phyloP scores from a whole-genome alignment of 116 monocot genomes.

The Zostera marina region DNA sequence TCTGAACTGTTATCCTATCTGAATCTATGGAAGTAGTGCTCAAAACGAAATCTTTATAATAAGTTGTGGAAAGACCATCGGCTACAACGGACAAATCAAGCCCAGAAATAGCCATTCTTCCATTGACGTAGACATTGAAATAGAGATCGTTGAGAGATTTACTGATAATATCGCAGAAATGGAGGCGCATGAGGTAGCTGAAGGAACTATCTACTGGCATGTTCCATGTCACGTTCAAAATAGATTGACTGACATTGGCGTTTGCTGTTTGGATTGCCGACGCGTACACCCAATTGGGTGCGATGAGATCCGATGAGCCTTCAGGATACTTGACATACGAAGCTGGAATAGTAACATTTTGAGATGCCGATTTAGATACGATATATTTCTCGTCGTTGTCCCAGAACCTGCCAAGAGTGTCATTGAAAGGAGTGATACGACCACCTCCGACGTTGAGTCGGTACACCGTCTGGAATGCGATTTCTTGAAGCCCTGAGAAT shows the following conservation, averaged over 20 bases:
- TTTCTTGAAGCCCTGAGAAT: slow-evolving; percentile 17
- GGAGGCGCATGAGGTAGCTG: slow-evolving; percentile 60
- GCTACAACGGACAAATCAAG: slow-evolving; percentile 8
- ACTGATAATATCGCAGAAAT: slow-evolving; percentile 84
- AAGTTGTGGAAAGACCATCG: slow-evolving; percentile 1
- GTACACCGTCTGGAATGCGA: slow-evolving; percentile 37
- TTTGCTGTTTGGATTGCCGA: slow-evolving; percentile 52
- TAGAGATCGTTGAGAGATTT: slow-evolving; percentile 68
- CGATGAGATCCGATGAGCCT: slow-evolving; percentile 33
- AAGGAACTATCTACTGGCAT: slow-evolving; percentile 54
- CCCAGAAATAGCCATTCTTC: slow-evolving; percentile 18
- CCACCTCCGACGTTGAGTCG: slow-evolving; percentile 64
- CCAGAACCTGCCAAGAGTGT: slow-evolving; percentile 52
- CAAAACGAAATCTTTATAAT: slow-evolving; percentile 18
- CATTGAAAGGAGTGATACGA: slow-evolving; percentile 38
- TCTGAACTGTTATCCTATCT: slow-evolving; percentile 1
- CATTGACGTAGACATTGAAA: slow-evolving; percentile 86
- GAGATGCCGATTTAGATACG: slow-evolving; percentile 11
- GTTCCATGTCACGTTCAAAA: slow-evolving; percentile 68
- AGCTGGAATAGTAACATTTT: slow-evolving; percentile 17
- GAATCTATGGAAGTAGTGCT: slow-evolving; percentile 4
- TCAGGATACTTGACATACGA: slow-evolving; percentile 28
- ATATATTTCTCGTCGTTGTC: slow-evolving; percentile 20
- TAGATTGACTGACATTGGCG: slow-evolving; percentile 15
- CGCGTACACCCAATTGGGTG: slow-evolving; percentile 61